Evolutionary conservation across 2,329 filamentous ascomycete genomes (phyloP).

Genomic region (Fusarium humuli): DNA sequence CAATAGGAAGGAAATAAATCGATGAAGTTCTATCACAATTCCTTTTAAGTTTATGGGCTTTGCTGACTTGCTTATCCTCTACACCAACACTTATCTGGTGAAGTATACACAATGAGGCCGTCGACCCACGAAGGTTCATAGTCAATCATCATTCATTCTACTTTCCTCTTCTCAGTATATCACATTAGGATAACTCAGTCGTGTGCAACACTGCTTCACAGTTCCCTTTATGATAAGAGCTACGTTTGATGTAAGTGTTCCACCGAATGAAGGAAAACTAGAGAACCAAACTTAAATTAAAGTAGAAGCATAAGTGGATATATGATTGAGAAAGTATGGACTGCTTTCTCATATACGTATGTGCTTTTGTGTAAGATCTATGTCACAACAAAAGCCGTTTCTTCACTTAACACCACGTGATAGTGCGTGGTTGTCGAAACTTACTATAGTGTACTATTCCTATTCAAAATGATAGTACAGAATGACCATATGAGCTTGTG

Average conservation of each 20-base stretch:
- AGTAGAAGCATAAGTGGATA: not conserved
- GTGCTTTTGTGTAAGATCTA: not conserved
- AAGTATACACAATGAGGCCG: not conserved
- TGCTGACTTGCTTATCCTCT: not conserved
- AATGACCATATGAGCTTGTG: not conserved
- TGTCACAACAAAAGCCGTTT: not conserved
- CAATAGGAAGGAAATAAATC: rapidly evolving
- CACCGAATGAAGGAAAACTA: not conserved
- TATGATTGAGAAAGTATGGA: not conserved
- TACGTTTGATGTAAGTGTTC: not conserved
- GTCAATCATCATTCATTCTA: not conserved
- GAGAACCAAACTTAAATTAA: not conserved
- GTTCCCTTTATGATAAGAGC: not conserved
- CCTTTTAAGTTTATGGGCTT: not conserved
- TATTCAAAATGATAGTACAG: not conserved
- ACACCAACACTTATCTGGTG: not conserved
- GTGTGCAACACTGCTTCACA: no score
- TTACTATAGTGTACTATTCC: not conserved
- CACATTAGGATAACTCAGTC: not conserved
- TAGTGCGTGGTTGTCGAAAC: not conserved
- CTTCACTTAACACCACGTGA: not conserved
- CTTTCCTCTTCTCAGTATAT: not conserved
- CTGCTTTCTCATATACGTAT: not conserved
- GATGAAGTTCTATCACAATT: not conserved
- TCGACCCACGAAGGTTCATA: not conserved